These are phyloP conservation scores for Penicillium occitanis DNA, from an alignment of 2,329 filamentous ascomycete species.

Conservation along the genomic window DNA sequence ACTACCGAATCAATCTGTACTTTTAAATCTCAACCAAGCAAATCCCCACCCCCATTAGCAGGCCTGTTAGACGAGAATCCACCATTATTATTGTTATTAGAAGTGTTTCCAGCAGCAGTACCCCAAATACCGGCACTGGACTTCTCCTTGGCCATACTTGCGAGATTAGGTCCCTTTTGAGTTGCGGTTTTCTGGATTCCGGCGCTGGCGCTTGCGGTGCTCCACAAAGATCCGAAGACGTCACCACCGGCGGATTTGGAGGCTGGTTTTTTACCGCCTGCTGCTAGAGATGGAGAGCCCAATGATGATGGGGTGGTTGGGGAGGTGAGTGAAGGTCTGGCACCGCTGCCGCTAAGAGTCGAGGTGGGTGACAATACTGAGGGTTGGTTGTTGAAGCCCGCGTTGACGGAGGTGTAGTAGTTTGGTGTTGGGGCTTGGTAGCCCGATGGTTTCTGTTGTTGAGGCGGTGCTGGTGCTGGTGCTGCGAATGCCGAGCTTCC, in stretches of 20 bases:
- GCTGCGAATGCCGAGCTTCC: constrained; percentile 17
- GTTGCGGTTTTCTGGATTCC: constrained; percentile 72
- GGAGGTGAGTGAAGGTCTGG: constrained; percentile 27
- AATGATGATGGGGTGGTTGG: constrained; percentile 35
- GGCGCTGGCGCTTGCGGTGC: constrained; percentile 63
- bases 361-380: constrained; percentile 21
- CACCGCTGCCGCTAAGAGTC: neutral
- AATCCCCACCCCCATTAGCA: neutral
- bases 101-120: constrained; percentile 39
- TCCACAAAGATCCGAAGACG: constrained; percentile 87
- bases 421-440: constrained; percentile 83
- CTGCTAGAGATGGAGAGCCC: constrained; percentile 37
- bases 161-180: constrained; percentile 73
- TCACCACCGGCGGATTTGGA: constrained; percentile 65
- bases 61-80: constrained; percentile 10
- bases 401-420: constrained; percentile 82
- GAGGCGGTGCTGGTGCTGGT: constrained; percentile 4
- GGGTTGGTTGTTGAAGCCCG: constrained; percentile 34
- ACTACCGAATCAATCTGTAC: neutral
- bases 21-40: constrained; percentile 13
- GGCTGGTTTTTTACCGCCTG: constrained; percentile 49
- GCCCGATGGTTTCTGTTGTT: constrained; percentile 56
- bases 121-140: constrained; percentile 94
- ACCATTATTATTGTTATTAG: neutral
- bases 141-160: constrained; percentile 97